A percentile compares a stretch with the other conserved stretches of the same genome.
phyloP scores from a whole-genome alignment of 2,329 filamentous ascomycete genomes.

The Tolypocladium cylindrosporum region DNA sequence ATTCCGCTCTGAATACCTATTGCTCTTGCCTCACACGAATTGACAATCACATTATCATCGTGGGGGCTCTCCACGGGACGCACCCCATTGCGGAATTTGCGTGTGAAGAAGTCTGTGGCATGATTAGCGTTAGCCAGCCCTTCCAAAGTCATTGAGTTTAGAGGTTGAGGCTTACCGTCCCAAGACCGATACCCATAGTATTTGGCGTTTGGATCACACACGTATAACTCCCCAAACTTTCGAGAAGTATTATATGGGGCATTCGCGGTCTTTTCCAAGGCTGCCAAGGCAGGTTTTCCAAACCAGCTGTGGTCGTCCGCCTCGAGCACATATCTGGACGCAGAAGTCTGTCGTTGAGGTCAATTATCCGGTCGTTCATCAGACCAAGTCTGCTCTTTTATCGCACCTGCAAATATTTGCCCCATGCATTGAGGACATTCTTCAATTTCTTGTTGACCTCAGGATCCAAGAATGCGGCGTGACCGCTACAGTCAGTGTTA shows the following conservation, averaged over 20 bases:
- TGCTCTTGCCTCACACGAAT: slow-evolving; percentile 54
- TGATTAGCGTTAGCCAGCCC: too few relatives aligned
- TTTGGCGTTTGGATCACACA: slow-evolving; percentile 45
- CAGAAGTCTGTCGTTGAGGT: slow-evolving; percentile 27
- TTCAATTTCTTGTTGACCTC: slow-evolving; percentile 44
- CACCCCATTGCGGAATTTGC: slow-evolving; percentile 38
- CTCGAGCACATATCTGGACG: slow-evolving; percentile 41
- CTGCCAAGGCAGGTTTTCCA: slow-evolving; percentile 34
- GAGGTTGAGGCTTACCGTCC: slow-evolving; percentile 35
- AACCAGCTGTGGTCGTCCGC: slow-evolving; percentile 42
- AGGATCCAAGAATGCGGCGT: slow-evolving; percentile 43
- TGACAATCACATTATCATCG: slow-evolving; percentile 44
- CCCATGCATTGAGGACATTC: slow-evolving; percentile 48
- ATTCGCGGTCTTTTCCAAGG: slow-evolving; percentile 43
- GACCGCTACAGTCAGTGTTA: slow-evolving; percentile 22
- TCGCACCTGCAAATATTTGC: slow-evolving; percentile 36
- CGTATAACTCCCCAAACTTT: slow-evolving; percentile 49
- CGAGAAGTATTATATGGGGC: slow-evolving; percentile 28
- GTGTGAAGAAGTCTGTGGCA: slow-evolving; percentile 50
- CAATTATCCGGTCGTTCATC: not conserved
- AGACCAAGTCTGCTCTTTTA: too few relatives aligned
- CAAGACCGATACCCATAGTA: slow-evolving; percentile 56
- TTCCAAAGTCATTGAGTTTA: too few relatives aligned
- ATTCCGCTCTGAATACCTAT: slow-evolving; percentile 41
- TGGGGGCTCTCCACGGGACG: slow-evolving; percentile 49